Evolutionary conservation across 1,284 basidiomycete species (phyloP), one percentile per base, ranked within the genome.

Genomic region (Microbotryum silenes-acaulis): DNA sequence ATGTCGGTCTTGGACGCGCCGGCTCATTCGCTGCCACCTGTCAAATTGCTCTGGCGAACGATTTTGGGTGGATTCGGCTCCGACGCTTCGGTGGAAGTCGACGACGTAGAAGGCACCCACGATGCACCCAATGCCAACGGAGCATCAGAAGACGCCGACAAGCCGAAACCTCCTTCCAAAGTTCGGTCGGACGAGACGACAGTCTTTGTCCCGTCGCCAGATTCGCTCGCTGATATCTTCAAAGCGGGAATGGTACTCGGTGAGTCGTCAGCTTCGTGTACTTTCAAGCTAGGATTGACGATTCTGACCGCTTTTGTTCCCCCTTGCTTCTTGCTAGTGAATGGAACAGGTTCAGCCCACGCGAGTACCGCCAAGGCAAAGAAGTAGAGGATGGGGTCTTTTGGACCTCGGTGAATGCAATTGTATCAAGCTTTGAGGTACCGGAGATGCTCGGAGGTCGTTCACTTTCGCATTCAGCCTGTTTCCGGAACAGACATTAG

Each of bases 11-110:
- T 63, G 29, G 64, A 60, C 6, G 60, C 61, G 49, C 64, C 64
- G 2, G 61, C 64, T 27, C 64, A 66, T n/a, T 55, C 54, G 1
- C 54, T 68, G 6, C 66, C 66, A 14, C 66, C 66, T 4, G 60
- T 63, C 7, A 46, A 61, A 16, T 14, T 65, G 23, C 56, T 68
- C 20, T 68, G 66, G 67, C 60, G 67, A 8, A 48, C 50, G 21
- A 42, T 60, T 52, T 25, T 64, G 18, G 52, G 53, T 5, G 37
- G 29, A 6, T 47, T 27, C 25, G n/a, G 6, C 12, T 29, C 37
- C 37, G 51, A 50, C 4, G 60, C 54, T 23, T 31, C 47, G 31
- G 47, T 57, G 60, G 50, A 56, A 23, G 44, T 54, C 4, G 54
- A 48, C 12, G 54, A 27, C 12, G 49, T 9, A 5, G 47, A 62